A percentile compares a stretch with the other conserved stretches of the same genome.
These are phyloP conservation scores for Talaromyces rugulosus DNA, from an alignment of 2,329 filamentous ascomycete species.

Conservation along the genomic window DNA sequence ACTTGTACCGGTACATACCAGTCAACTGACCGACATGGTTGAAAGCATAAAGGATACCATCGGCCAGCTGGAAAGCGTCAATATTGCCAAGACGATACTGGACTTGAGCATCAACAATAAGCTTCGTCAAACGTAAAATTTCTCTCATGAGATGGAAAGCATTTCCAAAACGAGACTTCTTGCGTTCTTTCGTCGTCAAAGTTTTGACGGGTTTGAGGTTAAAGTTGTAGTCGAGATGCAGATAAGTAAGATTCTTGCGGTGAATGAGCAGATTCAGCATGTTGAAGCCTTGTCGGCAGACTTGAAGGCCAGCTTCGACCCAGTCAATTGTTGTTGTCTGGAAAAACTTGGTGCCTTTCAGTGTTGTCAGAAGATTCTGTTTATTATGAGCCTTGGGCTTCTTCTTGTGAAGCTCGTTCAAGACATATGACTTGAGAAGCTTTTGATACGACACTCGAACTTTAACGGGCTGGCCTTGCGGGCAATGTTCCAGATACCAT, in stretches of 20 bases:
- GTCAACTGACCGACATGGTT: conserved; percentile 98
- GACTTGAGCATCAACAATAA: conserved; percentile 97
- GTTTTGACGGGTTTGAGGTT: conserved; percentile 99
- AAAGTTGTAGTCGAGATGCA: conserved; percentile 99
- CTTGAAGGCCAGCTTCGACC: conserved; percentile 97
- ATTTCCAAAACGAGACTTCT: conserved; percentile 98
- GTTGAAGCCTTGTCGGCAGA: conserved; percentile 97
- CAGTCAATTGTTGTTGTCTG: conserved; percentile 99
- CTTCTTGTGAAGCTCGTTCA: conserved; percentile 96
- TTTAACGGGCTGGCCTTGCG: conserved; percentile 87
- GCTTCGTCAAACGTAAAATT: conserved; percentile 89
- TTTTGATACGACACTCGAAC: conserved; percentile 98
- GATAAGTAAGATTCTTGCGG: conserved; percentile 95
- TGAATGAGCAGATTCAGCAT: conserved; percentile 98
- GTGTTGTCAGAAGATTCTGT: conserved; percentile 79
- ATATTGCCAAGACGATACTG: conserved; percentile 97
- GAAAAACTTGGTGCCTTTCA: conserved; percentile 98
- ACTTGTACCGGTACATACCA: conserved; percentile 99
- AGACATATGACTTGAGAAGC: conserved; percentile 87
- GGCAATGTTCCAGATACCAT: conserved; percentile 96
- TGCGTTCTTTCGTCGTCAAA: conserved; percentile 94
- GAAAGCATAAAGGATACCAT: conserved; percentile 98
- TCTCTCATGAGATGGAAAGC: conserved; percentile 99
- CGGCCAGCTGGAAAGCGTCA: conserved; percentile 95
- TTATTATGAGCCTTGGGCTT: conserved; percentile 93